Conservation (phyloP, 345 rosid genomes). For the Fremontodendron californicum region DNA sequence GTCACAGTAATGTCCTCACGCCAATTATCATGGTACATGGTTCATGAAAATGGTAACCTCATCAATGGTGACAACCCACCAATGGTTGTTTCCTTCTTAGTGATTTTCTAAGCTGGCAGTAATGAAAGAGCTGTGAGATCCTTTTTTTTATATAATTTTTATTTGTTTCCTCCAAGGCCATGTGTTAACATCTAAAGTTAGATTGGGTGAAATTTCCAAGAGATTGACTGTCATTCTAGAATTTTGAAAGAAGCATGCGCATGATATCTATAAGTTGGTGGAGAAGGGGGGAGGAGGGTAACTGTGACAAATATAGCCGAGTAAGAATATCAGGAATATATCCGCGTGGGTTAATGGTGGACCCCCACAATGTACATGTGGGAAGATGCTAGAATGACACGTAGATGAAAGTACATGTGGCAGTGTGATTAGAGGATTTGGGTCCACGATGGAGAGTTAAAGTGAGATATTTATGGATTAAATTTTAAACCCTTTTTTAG, state of each 20-base stretch:
- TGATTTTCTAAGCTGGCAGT: slow-evolving; percentile 1
- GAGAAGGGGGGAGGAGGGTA: not conserved
- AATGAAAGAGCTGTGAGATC: too few species aligned
- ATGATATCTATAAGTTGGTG: not conserved
- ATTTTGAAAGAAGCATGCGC: slow-evolving; percentile 24
- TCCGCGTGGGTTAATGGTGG: slow-evolving; percentile 28
- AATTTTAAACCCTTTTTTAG: not conserved
- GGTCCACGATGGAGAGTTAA: not conserved
- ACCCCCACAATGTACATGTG: not conserved
- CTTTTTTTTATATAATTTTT: too few species aligned
- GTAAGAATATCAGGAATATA: too few species aligned
- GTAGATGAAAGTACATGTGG: slow-evolving; percentile 13
- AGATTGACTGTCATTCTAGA: slow-evolving; percentile 16
- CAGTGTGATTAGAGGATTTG: not conserved
- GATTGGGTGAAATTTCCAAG: slow-evolving; percentile 21
- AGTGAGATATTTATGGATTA: not conserved
- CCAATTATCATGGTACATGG: not conserved
- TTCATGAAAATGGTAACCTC: slow-evolving; percentile 8
- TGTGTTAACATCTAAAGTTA: slow-evolving; percentile 6
- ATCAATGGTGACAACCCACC: slow-evolving; percentile 1
- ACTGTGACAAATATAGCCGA: not conserved
- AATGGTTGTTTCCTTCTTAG: not conserved
- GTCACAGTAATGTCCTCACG: not conserved
- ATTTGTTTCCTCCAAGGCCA: too few species aligned
- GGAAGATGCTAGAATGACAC: not conserved